Evolutionary conservation across 2,329 filamentous ascomycete genomes (phyloP), one percentile per base, ranked within the genome.

Genomic region (Colletotrichum plurivorum): DNA sequence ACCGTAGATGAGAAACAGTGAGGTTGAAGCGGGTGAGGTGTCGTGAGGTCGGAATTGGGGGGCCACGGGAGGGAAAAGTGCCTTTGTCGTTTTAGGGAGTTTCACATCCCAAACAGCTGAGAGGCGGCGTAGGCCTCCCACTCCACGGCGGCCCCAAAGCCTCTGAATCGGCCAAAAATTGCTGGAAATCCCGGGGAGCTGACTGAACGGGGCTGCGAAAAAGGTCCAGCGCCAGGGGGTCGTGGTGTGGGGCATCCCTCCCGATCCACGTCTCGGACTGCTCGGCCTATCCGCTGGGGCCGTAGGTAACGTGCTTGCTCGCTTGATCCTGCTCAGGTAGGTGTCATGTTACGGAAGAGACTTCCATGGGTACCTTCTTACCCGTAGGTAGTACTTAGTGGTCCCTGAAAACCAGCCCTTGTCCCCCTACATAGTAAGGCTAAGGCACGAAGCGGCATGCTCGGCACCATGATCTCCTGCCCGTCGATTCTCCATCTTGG

Each of bases 31-130:
- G 13, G 22, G 45, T 25, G 22, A 25, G 22, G 22, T 55, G 54
- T 43, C 45, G 53, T 31, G 46, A 52, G 52, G 20, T 41, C 39
- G 48, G n/a, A 56, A n/a, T 60, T 25, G 45, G 36, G 27, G 53
- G 20, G 25, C 15, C 20, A 46, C 51, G 62, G 63, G 63, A 31
- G 16, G 45, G 7, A 46, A 56, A 52, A 60, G 54, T 39, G 63
- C 55, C 55, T 69, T 48, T 61, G 67, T 56, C 51, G 67, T 67
- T 67, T 69, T 67, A 46, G 51, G 60, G 55, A 62, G 69, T 71
- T 71, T 70, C 69, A 70, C 20, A 70, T 71, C 57, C 69, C 61
- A 70, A 60, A 71, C 69, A 70, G 61, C 56, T 62, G 66, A 70
- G 61, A 56, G 49, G 49, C 67, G 48, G 49, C 52, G 49, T 61